Base-by-base conservation (phyloP, 2,329 filamentous ascomycete species). In the Arthroderma uncinatum region DNA sequence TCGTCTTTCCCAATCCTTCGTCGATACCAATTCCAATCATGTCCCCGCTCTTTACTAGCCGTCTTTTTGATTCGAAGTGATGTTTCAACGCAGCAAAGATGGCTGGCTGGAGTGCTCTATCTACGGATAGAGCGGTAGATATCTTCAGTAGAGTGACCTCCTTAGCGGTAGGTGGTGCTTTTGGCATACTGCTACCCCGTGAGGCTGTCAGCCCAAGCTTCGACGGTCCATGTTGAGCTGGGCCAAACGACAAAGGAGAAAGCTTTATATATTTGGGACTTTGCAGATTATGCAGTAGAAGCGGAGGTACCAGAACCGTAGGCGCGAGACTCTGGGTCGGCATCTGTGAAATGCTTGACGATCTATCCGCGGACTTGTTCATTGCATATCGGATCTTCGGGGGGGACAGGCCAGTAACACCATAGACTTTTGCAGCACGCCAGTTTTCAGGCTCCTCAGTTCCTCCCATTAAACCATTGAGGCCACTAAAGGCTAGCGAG, bases 71-170 rank as follows among this genome's bases (percentile, higher is more conserved):
- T 62, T 94, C 87, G 69, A 98, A 96, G 67, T 96, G 86, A 39
- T 83, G 83, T 69, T 96, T 96, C 42, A 98, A 72, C 0, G 89
- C 90, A 16, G 88, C 85, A 63, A 97, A 85, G 3, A 97, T 80
- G 3, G 88, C 88, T 5, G 89, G 87, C 67, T 97, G 91, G 8
- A 95, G 80, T 1, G 86, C 81, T 48, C 89, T 81, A 65, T 97
- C 92, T 2, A 87, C 91, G 0, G 91, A 92, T 6, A 93, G 77
- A 0, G 93, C 93, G 0, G 91, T 95, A 9, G 90, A 85, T 42
- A 98, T 83, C 64, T 95, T 93, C 50, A 92, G 80, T 40, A 98
- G 77, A 0, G 87, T 94, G 55, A 97, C 88, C 66, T 96, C 91
- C 62, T 82, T 84, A 0, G 83, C 83, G 36, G 79, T 70, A 16